Conservation (phyloP, 2,329 filamentous ascomycete genomes). For the Hymenoscyphus fraxineus region DNA sequence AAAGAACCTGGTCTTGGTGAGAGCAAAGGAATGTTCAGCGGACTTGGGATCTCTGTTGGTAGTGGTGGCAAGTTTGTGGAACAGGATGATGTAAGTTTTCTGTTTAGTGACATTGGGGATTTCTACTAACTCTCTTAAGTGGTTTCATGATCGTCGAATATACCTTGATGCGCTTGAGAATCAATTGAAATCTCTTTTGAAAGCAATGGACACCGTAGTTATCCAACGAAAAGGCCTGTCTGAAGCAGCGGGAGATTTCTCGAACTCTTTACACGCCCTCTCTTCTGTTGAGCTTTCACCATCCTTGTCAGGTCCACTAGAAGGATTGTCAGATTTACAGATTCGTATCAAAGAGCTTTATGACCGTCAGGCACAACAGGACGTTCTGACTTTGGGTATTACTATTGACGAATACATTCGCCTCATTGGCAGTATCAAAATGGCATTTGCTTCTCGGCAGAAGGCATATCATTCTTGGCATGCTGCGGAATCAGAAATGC, state of each 20-base stretch:
- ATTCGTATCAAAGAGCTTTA: slow-evolving; percentile 92
- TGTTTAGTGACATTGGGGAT: neutral
- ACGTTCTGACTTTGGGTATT: slow-evolving; percentile 92
- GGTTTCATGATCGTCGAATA: slow-evolving; percentile 95
- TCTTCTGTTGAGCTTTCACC: slow-evolving; percentile 91
- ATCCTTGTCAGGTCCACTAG: slow-evolving; percentile 80
- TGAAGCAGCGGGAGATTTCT: slow-evolving; percentile 91
- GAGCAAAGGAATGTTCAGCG: slow-evolving; percentile 89
- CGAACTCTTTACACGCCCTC: slow-evolving; percentile 84
- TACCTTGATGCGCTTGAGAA: slow-evolving; percentile 93
- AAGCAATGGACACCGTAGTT: slow-evolving; percentile 91
- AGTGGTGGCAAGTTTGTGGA: slow-evolving; percentile 87
- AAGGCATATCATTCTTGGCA: slow-evolving; percentile 97
- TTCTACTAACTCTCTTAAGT: slow-evolving; percentile 48
- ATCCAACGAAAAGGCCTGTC: slow-evolving; percentile 88
- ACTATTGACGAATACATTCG: slow-evolving; percentile 98
- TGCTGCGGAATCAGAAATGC: slow-evolving; percentile 79
- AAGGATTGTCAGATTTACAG: slow-evolving; percentile 89
- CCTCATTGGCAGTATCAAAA: slow-evolving; percentile 91
- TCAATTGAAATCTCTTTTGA: slow-evolving; percentile 84
- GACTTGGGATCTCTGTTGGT: slow-evolving; percentile 74
- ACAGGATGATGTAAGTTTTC: slow-evolving; percentile 76
- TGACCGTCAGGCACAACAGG: slow-evolving; percentile 93
- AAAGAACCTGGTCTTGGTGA: slow-evolving; percentile 81
- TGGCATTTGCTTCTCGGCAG: slow-evolving; percentile 85